phyloP scores from a whole-genome alignment of 495 filamentous ascomycete species.

The Parathielavia appendiculata region DNA sequence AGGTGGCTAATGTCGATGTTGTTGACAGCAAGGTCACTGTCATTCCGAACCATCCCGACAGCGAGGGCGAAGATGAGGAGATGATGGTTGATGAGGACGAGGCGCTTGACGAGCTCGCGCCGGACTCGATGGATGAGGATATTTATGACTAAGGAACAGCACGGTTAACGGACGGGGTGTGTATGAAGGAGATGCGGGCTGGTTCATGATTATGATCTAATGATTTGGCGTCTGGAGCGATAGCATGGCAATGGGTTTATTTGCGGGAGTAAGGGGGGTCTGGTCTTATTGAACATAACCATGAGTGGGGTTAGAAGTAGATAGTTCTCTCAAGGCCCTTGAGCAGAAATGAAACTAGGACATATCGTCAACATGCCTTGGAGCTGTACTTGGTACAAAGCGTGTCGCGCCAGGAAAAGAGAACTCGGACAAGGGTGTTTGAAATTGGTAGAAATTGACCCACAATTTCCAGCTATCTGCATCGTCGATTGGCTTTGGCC shows the following conservation, averaged over 20 bases:
- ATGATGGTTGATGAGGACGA: conserved; percentile 62
- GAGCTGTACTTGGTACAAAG: too few relatives aligned
- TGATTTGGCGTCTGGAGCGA: not conserved
- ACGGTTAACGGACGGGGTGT: not conserved
- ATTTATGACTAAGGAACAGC: not conserved
- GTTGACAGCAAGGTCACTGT: conserved; percentile 68
- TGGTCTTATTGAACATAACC: not conserved
- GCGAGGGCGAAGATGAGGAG: conserved; percentile 59
- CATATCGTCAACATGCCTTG: not conserved
- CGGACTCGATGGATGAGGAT: conserved; percentile 67
- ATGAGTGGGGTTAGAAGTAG: conserved; percentile 1
- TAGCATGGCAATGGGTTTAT: not conserved
- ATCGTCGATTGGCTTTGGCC: conserved; percentile 16
- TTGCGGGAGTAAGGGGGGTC: not conserved
- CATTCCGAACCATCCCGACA: conserved; percentile 70
- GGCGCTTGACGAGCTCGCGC: conserved; percentile 60
- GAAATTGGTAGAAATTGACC: not conserved
- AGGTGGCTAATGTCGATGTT: conserved; percentile 71
- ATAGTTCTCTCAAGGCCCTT: conserved; percentile 3
- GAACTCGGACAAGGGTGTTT: conserved; percentile 4
- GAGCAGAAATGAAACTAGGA: not conserved
- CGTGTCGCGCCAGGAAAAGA: not conserved
- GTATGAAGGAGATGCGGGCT: not conserved
- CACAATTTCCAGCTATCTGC: conserved; percentile 18
- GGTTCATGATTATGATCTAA: not conserved